phyloP scores from a whole-genome alignment of 495 filamentous ascomycete genomes.

The Baudoinia panamericana region DNA sequence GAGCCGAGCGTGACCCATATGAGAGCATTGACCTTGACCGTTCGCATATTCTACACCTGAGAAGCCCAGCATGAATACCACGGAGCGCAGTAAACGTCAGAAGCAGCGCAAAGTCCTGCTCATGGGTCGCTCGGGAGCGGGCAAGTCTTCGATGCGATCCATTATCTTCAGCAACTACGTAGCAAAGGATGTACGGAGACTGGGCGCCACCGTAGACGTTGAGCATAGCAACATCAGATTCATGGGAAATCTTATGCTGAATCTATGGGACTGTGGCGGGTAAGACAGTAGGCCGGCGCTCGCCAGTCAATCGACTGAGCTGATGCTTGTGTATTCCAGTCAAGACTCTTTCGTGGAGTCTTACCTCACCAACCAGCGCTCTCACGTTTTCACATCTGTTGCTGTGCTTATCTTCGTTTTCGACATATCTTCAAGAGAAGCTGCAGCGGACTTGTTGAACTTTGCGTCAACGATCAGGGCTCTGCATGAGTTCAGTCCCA shows the following conservation, averaged over 20 bases:
- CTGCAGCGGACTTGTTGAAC: slow-evolving; percentile 76
- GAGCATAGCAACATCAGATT: slow-evolving; percentile 97
- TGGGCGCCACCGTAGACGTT: slow-evolving; percentile 97
- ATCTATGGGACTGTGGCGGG: slow-evolving; percentile 97
- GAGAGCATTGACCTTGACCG: no score
- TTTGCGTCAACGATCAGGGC: slow-evolving; percentile 79
- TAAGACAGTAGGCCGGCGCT: no score
- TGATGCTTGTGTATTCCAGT: slow-evolving; percentile 32
- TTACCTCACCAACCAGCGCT: slow-evolving; percentile 83
- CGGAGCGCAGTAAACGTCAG: slow-evolving; percentile 30
- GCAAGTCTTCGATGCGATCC: slow-evolving; percentile 96
- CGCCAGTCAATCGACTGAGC: background rate
- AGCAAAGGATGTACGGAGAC: slow-evolving; percentile 81
- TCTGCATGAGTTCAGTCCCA: slow-evolving; percentile 67
- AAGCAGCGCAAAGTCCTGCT: slow-evolving; percentile 35
- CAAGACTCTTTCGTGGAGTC: slow-evolving; percentile 99
- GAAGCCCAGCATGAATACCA: no score
- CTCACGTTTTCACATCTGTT: slow-evolving; percentile 91
- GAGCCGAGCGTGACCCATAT: no score
- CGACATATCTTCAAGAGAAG: slow-evolving; percentile 90
- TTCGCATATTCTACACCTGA: no score
- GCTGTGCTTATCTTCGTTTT: slow-evolving; percentile 98
- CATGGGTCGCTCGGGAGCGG: slow-evolving; percentile 90
- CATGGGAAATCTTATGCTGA: slow-evolving; percentile 89
- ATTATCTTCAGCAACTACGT: slow-evolving; percentile 99